phyloP scores from a whole-genome alignment of 345 rosid genomes.

The Aegle marmelos region DNA sequence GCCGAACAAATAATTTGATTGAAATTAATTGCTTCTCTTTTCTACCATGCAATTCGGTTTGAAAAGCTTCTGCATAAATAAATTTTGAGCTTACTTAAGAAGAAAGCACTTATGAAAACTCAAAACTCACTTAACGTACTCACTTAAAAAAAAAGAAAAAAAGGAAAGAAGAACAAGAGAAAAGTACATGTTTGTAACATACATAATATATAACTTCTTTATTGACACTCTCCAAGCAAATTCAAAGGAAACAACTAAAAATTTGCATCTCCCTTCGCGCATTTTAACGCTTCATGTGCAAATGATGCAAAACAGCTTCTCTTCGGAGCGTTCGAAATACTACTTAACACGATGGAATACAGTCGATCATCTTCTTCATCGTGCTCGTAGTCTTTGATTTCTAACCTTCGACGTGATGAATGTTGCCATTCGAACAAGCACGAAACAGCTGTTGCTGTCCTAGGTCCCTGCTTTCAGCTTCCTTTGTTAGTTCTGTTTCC shows the following conservation, averaged over 20 bases:
- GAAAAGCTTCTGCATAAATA: not conserved
- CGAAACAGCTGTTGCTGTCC: slow-evolving; percentile 32
- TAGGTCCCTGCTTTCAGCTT: slow-evolving; percentile 23
- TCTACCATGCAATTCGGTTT: no score
- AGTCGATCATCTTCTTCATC: not conserved
- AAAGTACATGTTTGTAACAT: no score
- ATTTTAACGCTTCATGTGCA: not conserved
- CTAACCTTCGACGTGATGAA: not conserved
- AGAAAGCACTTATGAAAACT: not conserved
- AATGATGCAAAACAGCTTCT: not conserved
- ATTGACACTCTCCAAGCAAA: not conserved
- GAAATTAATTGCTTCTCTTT: no score
- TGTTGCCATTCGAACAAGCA: slow-evolving; percentile 3
- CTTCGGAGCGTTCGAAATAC: not conserved
- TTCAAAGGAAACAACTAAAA: not conserved
- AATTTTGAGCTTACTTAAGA: not conserved
- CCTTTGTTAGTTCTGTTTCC: slow-evolving; percentile 1
- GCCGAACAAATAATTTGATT: no score
- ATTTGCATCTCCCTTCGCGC: not conserved
- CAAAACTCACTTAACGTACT: no score
- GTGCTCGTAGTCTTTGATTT: not conserved
- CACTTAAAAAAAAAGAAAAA: no score
- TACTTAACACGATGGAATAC: not conserved
- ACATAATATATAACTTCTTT: no score
- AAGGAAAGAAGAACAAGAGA: not conserved